Evolutionary conservation across 1,139 yeast genomes (phyloP), one percentile per base, ranked within the genome.

Genomic region (Lodderomyces pseudojiufengensis): DNA sequence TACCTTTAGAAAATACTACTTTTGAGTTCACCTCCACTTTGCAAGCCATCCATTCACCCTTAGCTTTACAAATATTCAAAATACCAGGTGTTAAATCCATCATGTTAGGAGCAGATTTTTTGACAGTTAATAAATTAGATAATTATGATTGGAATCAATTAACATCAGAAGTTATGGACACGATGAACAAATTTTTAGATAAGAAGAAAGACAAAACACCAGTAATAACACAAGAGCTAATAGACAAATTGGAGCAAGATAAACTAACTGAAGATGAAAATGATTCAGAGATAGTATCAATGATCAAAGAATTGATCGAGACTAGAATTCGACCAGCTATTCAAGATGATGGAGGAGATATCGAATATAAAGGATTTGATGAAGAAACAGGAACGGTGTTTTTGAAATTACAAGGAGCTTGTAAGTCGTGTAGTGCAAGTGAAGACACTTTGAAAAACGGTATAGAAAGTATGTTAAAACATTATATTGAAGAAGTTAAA

Each of bases 21-120:
- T 75, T 74, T 42, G 78, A 86, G 63, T 81, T 81, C 56, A 66
- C 87, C 20, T 73, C 80, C 38, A 78, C 95, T 5, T 61, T 84
- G 41, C 80, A 80, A 52, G 79, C 92, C 7, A 72, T 78, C 42
- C 75, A 77, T 44, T 86, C 97, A 1, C 95, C 95, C 6, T 65
- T 92, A 32, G 97, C 96, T 0, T 70, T 80, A 36, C 76, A 77
- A 47, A 63, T 92, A 35, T 90, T 92, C 65, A 77, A 83, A 29
- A 61, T 94, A 16, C 87, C 87, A 28, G 98, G 98, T 2, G 87
- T 92, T 16, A 76, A 73, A 43, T 80, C 95, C 0, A 75, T 92
- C 27, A 83, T 92, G 95, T 79, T 92, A 55, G 98, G 98, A 9
- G 49, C 50, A n/a, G 72, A 69, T 46, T 70, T 70, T 45, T 52